Conservation (phyloP, 2,329 filamentous ascomycete species). For the Botrytis paeoniae region DNA sequence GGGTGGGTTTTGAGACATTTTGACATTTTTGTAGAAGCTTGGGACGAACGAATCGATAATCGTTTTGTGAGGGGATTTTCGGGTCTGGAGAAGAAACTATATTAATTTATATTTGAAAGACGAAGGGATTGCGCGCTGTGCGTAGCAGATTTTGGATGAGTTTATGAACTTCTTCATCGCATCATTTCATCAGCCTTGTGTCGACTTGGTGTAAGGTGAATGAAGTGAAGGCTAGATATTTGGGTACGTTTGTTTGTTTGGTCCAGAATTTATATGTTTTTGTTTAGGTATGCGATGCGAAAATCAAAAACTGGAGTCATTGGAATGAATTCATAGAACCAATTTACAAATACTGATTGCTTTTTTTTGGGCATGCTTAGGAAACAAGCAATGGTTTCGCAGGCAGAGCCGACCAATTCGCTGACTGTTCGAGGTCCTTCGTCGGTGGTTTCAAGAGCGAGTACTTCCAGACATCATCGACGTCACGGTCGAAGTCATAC, state of each 20-base stretch:
- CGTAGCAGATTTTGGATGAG: constrained; percentile 8
- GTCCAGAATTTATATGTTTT: neutral
- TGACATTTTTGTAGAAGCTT: constrained; percentile 16
- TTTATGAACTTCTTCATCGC: constrained; percentile 11
- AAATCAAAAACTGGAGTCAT: neutral
- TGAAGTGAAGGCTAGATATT: constrained; percentile 7
- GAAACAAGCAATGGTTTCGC: constrained; percentile 55
- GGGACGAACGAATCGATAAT: constrained; percentile 7
- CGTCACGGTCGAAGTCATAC: constrained; percentile 66
- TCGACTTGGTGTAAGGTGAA: constrained; percentile 11
- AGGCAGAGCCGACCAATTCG: constrained; percentile 45
- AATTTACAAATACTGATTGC: neutral
- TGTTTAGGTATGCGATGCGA: constrained; percentile 3
- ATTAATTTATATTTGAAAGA: neutral
- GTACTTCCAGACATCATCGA: constrained; percentile 51
- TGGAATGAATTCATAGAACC: neutral
- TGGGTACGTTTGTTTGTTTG: constrained; percentile 13
- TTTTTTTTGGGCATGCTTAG: neutral
- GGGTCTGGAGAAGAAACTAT: neutral
- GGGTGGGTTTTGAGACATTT: constrained; percentile 14
- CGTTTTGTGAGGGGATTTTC: neutral
- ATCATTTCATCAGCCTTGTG: constrained; percentile 13
- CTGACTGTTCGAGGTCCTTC: constrained; percentile 57
- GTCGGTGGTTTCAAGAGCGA: constrained; percentile 54
- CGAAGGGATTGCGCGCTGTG: constrained; percentile 13